phyloP scores from a whole-genome alignment of 495 filamentous ascomycete genomes.

The Lasiosphaeris hirsuta region DNA sequence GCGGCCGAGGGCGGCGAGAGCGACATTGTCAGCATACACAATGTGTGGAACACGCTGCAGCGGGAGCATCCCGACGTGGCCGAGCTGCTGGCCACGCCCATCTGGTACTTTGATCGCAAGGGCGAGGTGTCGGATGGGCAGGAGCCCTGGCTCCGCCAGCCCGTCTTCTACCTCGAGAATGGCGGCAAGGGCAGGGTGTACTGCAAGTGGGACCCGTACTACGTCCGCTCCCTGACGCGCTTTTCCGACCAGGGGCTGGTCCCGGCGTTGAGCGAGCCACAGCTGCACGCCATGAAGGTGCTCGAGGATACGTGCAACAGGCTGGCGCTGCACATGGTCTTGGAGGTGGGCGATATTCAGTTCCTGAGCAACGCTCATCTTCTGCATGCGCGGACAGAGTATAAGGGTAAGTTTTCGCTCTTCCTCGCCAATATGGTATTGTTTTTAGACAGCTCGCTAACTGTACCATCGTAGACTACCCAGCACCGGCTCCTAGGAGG shows the following conservation, averaged over 20 bases:
- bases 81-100: slow-evolving; percentile 66
- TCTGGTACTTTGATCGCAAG: slow-evolving; percentile 95
- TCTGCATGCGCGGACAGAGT: slow-evolving; percentile 66
- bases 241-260: slow-evolving; percentile 66
- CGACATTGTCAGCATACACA: slow-evolving; percentile 74
- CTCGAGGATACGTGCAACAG: slow-evolving; percentile 65
- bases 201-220: slow-evolving; percentile 77
- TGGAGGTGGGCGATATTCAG: slow-evolving; percentile 78
- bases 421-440: background rate
- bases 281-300: slow-evolving; percentile 59
- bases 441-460: slow-evolving; percentile 9
- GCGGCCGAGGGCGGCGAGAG: slow-evolving; percentile 81
- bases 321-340: slow-evolving; percentile 69
- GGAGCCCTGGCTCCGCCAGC: slow-evolving; percentile 69
- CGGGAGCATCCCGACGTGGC: slow-evolving; percentile 74
- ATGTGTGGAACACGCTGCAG: slow-evolving; percentile 79
- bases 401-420: slow-evolving; percentile 35
- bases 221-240: slow-evolving; percentile 61
- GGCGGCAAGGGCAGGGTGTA: slow-evolving; percentile 44
- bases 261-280: slow-evolving; percentile 60
- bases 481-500: slow-evolving; percentile 56
- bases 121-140: slow-evolving; percentile 74
- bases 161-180: slow-evolving; percentile 70
- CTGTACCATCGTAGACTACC: slow-evolving; percentile 47
- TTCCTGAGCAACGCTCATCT: slow-evolving; percentile 68